A percentile compares a stretch with the other conserved stretches of the same genome.
Conservation (phyloP, 495 filamentous ascomycete species). For the Daldinia decipiens region DNA sequence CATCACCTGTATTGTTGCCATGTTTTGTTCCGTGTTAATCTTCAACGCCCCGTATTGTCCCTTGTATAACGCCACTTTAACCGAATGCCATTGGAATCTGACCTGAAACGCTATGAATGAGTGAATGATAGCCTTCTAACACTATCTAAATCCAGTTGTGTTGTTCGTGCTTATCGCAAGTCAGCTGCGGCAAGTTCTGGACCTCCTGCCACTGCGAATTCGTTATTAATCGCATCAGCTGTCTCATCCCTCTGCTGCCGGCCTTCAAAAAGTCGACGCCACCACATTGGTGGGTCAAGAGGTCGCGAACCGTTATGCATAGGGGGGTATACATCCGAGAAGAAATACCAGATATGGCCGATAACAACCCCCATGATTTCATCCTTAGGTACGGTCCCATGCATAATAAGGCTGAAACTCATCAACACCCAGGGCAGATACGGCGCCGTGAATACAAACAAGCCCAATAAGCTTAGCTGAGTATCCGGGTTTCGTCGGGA, state of each 20-base stretch:
- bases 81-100: constrained; percentile 29
- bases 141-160: background rate
- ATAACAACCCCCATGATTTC: constrained; percentile 94
- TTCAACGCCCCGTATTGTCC: constrained; percentile 36
- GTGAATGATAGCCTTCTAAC: constrained; percentile 34
- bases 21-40: constrained; percentile 6
- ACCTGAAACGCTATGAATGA: constrained; percentile 43
- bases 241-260: constrained; percentile 56
- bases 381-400: constrained; percentile 90
- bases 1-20: constrained; percentile 10
- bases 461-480: constrained; percentile 86
- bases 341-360: constrained; percentile 98
- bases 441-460: constrained; percentile 91
- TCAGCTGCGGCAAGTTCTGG: constrained; percentile 53
- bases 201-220: constrained; percentile 61
- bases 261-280: constrained; percentile 84
- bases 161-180: constrained; percentile 32
- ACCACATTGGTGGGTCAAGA: constrained; percentile 90
- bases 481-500: constrained; percentile 93
- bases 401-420: constrained; percentile 84
- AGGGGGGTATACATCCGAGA: constrained; percentile 93
- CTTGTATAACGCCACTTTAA: constrained; percentile 23
- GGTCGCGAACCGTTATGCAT: constrained; percentile 86
- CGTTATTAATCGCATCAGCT: constrained; percentile 60
- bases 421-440: constrained; percentile 98